Evolutionary conservation across 768 basidiomycete genomes (phyloP).

Genomic region (Nidularia pulvinata): DNA sequence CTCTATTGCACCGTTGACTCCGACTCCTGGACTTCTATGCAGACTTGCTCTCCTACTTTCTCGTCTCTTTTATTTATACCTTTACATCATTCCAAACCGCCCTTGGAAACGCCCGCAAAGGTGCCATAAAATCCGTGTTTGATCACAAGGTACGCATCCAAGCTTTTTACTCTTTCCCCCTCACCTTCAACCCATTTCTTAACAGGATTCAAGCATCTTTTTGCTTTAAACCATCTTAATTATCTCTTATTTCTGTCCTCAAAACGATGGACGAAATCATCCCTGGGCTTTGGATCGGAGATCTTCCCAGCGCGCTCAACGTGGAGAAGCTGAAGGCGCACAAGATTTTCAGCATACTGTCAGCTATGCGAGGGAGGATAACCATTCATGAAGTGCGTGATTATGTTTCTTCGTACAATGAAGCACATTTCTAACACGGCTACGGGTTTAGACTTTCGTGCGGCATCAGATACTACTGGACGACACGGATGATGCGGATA

Average conservation of each 20-base stretch:
- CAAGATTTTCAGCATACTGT: conserved; percentile 76
- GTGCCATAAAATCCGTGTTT: too few relatives aligned
- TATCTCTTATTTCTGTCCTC: too few relatives aligned
- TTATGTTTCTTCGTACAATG: neutral
- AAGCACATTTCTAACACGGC: neutral
- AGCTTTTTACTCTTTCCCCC: neutral
- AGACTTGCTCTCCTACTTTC: neutral
- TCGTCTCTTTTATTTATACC: neutral
- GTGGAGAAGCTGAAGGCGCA: conserved; percentile 58
- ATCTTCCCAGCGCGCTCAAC: conserved; percentile 71
- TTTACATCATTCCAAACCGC: neutral
- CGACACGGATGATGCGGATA: conserved; percentile 74
- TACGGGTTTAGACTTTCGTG: conserved; percentile 64
- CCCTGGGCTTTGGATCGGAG: conserved; percentile 83
- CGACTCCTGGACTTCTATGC: neutral
- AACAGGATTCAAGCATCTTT: too few relatives aligned
- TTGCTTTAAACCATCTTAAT: too few relatives aligned
- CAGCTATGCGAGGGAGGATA: conserved; percentile 70
- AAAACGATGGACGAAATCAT: conserved; percentile 74
- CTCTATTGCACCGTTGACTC: neutral
- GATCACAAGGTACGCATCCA: neutral
- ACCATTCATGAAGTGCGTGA: conserved; percentile 60
- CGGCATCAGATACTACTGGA: conserved; percentile 80
- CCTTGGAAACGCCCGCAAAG: neutral
- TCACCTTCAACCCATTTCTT: neutral